These are phyloP conservation scores for Saccharomycodes ludwigii DNA, from an alignment of 805 yeast species.

Conservation along the genomic window DNA sequence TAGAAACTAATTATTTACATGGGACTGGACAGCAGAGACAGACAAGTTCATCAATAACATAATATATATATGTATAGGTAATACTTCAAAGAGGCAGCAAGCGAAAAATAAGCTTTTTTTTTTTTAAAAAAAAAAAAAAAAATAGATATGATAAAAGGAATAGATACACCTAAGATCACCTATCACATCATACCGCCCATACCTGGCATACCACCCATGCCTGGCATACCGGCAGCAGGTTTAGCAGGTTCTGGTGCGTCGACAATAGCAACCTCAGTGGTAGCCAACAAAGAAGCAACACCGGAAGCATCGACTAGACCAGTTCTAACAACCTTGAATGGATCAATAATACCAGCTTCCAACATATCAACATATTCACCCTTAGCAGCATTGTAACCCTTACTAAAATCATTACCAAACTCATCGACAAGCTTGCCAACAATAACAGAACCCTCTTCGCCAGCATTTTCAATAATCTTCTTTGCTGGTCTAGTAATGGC, in stretches of 20 bases:
- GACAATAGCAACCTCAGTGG: constrained; percentile 96
- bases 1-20: no score
- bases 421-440: constrained; percentile 67
- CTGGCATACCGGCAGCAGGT: constrained; percentile 49
- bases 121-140: constrained; percentile 1
- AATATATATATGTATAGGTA: no score
- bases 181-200: constrained; percentile 15
- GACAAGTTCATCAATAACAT: no score
- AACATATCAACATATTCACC: constrained; percentile 94
- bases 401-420: constrained; percentile 60
- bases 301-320: constrained; percentile 95
- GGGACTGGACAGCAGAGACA: no score
- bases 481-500: constrained; percentile 94
- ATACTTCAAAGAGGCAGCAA: neutral
- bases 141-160: neutral
- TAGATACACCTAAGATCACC: neutral
- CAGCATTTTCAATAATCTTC: constrained; percentile 92
- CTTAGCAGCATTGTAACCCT: constrained; percentile 85
- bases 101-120: neutral
- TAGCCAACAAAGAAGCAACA: constrained; percentile 93
- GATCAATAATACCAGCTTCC: constrained; percentile 94
- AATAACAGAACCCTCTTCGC: constrained; percentile 93
- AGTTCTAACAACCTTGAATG: constrained; percentile 93
- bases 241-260: constrained; percentile 81
- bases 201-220: constrained; percentile 47